Conservation (phyloP, 148 eudicot genomes). For the Simmondsia chinensis region DNA sequence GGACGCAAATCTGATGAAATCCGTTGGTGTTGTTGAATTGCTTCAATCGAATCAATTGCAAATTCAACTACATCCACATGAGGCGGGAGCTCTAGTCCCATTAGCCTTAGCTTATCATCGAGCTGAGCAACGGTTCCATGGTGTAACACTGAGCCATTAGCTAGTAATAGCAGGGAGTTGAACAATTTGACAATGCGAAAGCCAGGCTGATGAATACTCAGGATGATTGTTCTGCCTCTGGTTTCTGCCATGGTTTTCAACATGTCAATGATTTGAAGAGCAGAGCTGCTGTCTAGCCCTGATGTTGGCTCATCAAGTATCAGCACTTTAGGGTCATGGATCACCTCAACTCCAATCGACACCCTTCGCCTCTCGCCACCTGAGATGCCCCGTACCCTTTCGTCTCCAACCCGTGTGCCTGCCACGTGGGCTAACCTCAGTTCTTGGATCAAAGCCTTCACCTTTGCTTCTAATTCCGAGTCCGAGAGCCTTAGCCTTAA, state of each 20-base stretch:
- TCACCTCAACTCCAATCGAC: slow-evolving; percentile 85
- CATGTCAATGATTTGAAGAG: slow-evolving; percentile 86
- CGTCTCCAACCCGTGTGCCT: slow-evolving; percentile 56
- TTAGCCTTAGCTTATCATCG: slow-evolving; percentile 24
- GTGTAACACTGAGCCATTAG: slow-evolving; percentile 72
- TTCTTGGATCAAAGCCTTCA: slow-evolving; percentile 62
- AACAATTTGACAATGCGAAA: slow-evolving; percentile 82
- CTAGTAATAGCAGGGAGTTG: slow-evolving; percentile 62
- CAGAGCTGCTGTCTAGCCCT: slow-evolving; percentile 87
- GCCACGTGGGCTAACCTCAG: slow-evolving; percentile 68
- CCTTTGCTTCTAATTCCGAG: slow-evolving; percentile 35
- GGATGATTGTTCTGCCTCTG: slow-evolving; percentile 57
- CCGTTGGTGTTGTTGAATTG: slow-evolving; percentile 27
- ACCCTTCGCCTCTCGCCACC: slow-evolving; percentile 95
- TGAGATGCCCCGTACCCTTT: slow-evolving; percentile 66
- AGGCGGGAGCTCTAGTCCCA: slow-evolving; percentile 59
- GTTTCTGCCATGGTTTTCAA: slow-evolving; percentile 81
- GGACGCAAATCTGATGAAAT: slow-evolving; percentile 10
- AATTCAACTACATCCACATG: slow-evolving; percentile 77
- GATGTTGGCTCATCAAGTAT: slow-evolving; percentile 97
- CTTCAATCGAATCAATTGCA: slow-evolving; percentile 77
- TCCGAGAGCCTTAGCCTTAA: slow-evolving; percentile 45
- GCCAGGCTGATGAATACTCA: slow-evolving; percentile 94
- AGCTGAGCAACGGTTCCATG: slow-evolving; percentile 74
- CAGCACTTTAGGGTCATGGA: slow-evolving; percentile 78